Evolutionary conservation across 371 early-diverging fungal genomes (phyloP).

Genomic region (Rhizopus arrhizus): DNA sequence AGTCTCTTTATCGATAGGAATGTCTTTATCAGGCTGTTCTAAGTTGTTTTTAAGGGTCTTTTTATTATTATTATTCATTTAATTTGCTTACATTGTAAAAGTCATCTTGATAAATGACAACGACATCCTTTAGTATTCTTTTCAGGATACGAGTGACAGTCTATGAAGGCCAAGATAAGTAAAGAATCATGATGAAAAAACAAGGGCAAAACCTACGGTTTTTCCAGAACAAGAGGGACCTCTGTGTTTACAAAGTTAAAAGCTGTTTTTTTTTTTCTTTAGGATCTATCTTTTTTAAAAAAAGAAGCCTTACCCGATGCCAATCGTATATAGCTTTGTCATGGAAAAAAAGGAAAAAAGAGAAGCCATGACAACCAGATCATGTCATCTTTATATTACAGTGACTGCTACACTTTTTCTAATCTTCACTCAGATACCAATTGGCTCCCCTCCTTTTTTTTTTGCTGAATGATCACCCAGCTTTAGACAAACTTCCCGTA

Average conservation of each 20-base stretch:
- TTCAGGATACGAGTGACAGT: slow-evolving; percentile 57
- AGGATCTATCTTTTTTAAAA: no score
- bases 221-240: slow-evolving; percentile 70
- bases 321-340: slow-evolving; percentile 17
- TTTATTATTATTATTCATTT: background rate
- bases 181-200: background rate
- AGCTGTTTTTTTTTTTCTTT: background rate
- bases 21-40: slow-evolving; percentile 53
- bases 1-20: slow-evolving; percentile 62
- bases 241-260: slow-evolving; percentile 2
- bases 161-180: slow-evolving; percentile 25
- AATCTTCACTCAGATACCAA: background rate
- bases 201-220: slow-evolving; percentile 35
- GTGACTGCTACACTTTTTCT: background rate
- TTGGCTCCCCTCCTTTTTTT: no score
- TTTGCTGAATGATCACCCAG: no score
- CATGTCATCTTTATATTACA: background rate
- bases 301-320: slow-evolving; percentile 10
- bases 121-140: slow-evolving; percentile 59
- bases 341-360: background rate
- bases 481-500: no score
- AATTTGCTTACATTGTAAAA: slow-evolving; percentile 60
- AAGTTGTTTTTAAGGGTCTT: background rate
- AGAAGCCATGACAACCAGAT: background rate
- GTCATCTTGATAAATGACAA: slow-evolving; percentile 76